These are phyloP conservation scores for Leccinum arenicola DNA, from an alignment of 768 basidiomycete genomes.

Conservation along the genomic window DNA sequence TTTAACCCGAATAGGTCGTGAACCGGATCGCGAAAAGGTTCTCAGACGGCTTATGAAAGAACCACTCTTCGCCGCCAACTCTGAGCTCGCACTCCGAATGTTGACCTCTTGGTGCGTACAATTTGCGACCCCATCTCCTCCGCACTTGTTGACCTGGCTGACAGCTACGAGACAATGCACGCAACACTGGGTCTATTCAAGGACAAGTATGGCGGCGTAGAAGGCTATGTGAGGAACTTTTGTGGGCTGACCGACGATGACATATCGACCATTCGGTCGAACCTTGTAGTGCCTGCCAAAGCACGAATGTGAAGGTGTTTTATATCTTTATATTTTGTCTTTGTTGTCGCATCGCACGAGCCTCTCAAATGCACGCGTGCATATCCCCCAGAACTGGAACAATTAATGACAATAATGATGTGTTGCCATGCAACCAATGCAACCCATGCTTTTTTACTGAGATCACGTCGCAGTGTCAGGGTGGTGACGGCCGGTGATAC, in stretches of 20 bases:
- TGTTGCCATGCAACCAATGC: neutral
- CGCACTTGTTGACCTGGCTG: neutral
- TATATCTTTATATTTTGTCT: neutral
- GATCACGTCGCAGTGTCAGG: neutral
- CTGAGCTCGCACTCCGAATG: conserved; percentile 79
- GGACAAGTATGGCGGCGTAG: conserved; percentile 65
- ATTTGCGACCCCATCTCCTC: neutral
- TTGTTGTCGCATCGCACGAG: neutral
- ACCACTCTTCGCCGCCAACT: conserved; percentile 70
- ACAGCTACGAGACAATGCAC: conserved; percentile 73
- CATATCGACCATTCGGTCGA: conserved; percentile 53
- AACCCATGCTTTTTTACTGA: neutral
- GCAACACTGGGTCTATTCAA: conserved; percentile 61
- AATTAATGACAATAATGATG: neutral
- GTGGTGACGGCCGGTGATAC: neutral
- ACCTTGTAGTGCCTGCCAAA: conserved; percentile 43
- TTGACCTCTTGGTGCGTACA: conserved; percentile 65
- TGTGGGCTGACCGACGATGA: conserved; percentile 64
- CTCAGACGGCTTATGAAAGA: conserved; percentile 66
- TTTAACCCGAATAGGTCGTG: conserved; percentile 74
- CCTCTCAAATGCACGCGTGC: neutral
- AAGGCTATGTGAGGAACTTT: conserved; percentile 56
- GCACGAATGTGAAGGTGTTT: conserved; percentile 27
- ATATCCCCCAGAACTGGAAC: neutral
- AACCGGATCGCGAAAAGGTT: conserved; percentile 70